Evolutionary conservation across 805 yeast genomes (phyloP), one percentile per base, ranked within the genome.

Genomic region (Wickerhamomyces ciferrii): DNA sequence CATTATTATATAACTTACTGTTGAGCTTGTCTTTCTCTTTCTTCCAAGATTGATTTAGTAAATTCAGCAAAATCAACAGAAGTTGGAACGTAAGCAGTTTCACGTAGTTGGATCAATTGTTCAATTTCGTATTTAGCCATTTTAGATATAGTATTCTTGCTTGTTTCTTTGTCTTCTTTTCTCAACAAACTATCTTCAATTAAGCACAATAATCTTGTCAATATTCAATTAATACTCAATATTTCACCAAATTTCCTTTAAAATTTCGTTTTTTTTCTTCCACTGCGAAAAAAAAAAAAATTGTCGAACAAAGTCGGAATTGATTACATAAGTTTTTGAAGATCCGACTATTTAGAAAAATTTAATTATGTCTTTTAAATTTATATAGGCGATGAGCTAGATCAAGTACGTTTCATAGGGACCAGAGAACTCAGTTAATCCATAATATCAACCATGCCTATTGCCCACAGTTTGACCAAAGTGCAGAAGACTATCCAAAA

Each of bases 51-150:
- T 67, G 84, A 72, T 51, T 77, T 73, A 56, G 76, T 75, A 70
- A 86, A 86, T 43, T 81, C 81, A 32, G 71, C 76, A 57, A 84
- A 74, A 54, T 83, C 86, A 38, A 78, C 78, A 35, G 83, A 81
- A 49, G 75, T 78, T 38, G 90, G 82, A 44, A 76, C 70, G 51
- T 75, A 68, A 17, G 83, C 87, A 44, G 71, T 71, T 40, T 76
- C 76, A 57, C 81, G 79, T 60, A 73, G 71, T 46, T 72, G 76
- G 37, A 79, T 65, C 63, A 86, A 76, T 69, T 84, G 82, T 65
- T 84, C 87, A 63, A 81, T 84, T 39, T 89, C 81, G 70, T 84
- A 86, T 65, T 75, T 77, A 48, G 68, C 71, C 76, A 79, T 79
- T 58, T 48, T 43, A 17, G 18, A 15, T 37, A 19, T 35, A 14